Conservation (phyloP, 345 rosid genomes). For the Aquilaria malaccensis region DNA sequence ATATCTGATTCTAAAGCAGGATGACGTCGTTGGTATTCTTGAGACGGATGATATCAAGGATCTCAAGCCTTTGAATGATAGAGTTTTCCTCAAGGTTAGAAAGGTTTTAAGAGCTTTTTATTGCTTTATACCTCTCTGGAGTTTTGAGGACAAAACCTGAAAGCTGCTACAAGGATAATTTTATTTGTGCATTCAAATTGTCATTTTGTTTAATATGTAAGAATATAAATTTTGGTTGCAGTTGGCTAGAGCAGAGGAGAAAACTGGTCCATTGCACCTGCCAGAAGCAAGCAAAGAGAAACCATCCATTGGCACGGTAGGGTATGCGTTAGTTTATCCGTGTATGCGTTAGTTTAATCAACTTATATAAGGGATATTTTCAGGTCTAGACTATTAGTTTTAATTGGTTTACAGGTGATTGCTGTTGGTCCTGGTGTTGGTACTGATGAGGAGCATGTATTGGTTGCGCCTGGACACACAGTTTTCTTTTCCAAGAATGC, state of each 20-base stretch:
- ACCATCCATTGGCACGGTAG: conserved; percentile 84
- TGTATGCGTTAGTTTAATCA: too few species aligned
- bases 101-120: not conserved
- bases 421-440: conserved; percentile 81
- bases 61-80: conserved; percentile 86
- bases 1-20: conserved; percentile 87
- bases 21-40: conserved; percentile 83
- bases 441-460: conserved; percentile 47
- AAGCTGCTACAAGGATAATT: too few species aligned
- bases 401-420: conserved; percentile 43
- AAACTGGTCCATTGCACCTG: conserved; percentile 80
- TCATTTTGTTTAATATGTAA: too few species aligned
- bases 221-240: conserved; percentile 19
- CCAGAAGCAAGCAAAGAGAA: conserved; percentile 86
- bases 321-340: not conserved
- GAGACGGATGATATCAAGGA: conserved; percentile 91
- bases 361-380: too few species aligned
- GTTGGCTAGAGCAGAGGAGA: conserved; percentile 90
- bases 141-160: too few species aligned
- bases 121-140: too few species aligned
- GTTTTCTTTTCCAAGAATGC: conserved; percentile 89
- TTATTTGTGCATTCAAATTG: too few species aligned
- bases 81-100: conserved; percentile 76
- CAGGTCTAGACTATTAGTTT: not conserved
- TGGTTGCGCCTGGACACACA: conserved; percentile 57